These are phyloP conservation scores for Juglanconis sp. DNA, from an alignment of 2,329 filamentous ascomycete genomes.

Conservation along the genomic window DNA sequence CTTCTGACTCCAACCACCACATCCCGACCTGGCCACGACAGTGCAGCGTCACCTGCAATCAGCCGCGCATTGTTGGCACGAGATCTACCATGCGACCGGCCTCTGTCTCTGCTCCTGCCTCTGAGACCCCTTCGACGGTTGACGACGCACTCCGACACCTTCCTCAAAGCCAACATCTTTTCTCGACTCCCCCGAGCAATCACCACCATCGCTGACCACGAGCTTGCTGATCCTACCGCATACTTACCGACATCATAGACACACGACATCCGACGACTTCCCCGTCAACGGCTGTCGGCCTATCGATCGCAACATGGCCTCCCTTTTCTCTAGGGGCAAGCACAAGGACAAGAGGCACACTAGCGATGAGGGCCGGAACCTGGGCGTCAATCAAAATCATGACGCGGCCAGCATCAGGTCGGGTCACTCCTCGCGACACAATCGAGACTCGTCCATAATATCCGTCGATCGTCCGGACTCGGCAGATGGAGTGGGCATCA, in stretches of 20 bases:
- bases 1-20: background rate
- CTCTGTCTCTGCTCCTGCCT: background rate
- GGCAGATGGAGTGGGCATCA: slow-evolving; percentile 59
- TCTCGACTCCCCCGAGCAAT: background rate
- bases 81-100: background rate
- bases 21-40: slow-evolving; percentile 3
- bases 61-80: background rate
- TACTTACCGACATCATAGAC: slow-evolving; percentile 2
- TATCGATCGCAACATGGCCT: slow-evolving; percentile 35
- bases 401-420: slow-evolving; percentile 44
- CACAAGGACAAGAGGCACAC: slow-evolving; percentile 68
- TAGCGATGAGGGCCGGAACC: slow-evolving; percentile 56
- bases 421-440: slow-evolving; percentile 67
- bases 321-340: slow-evolving; percentile 87
- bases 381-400: slow-evolving; percentile 58
- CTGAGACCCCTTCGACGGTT: background rate
- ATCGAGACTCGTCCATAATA: slow-evolving; percentile 67
- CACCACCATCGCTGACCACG: background rate
- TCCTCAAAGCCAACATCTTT: background rate
- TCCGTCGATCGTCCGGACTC: slow-evolving; percentile 68
- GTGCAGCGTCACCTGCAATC: background rate
- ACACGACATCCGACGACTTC: background rate
- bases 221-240: background rate
- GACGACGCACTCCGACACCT: background rate
- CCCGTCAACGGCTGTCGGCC: slow-evolving; percentile 9